Evolutionary conservation across 345 rosid species (phyloP).

Genomic region (Populus alba): DNA sequence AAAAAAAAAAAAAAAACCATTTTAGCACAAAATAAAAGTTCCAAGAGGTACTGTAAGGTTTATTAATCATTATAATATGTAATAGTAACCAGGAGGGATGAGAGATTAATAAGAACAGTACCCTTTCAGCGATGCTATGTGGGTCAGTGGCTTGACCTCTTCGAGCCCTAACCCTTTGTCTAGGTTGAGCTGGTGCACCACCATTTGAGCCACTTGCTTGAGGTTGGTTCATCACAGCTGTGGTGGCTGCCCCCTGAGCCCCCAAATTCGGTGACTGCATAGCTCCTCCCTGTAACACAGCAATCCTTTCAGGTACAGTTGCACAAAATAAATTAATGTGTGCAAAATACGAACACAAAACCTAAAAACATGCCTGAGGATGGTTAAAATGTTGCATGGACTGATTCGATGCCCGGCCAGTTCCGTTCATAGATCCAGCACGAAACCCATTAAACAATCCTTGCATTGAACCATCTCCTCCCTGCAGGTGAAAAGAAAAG

Average conservation of each 20-base stretch:
- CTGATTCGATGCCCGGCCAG: conserved; percentile 29
- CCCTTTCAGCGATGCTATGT: conserved; percentile 96
- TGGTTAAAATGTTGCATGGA: conserved; percentile 53
- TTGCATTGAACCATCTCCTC: conserved; percentile 42
- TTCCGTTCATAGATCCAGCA: conserved; percentile 52
- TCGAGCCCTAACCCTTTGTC: conserved; percentile 83
- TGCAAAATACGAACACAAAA: background rate
- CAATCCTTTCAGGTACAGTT: too few relatives aligned
- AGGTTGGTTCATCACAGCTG: conserved; percentile 38
- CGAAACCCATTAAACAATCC: conserved; percentile 58
- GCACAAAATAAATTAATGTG: background rate
- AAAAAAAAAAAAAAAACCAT: background rate
- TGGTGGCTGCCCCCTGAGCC: conserved; percentile 20
- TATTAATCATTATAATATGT: too few relatives aligned
- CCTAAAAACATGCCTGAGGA: conserved; percentile 34
- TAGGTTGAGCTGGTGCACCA: conserved; percentile 61
- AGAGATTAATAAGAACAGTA: conserved; percentile 18
- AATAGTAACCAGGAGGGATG: background rate
- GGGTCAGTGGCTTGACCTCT: conserved; percentile 99
- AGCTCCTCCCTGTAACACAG: conserved; percentile 17
- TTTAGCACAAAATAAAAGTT: background rate
- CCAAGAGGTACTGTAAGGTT: too few relatives aligned
- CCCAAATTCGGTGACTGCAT: conserved; percentile 40
- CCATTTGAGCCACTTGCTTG: conserved; percentile 53
- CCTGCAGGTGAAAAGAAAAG: conserved; percentile 16